Conservation (phyloP, 257 asterid genomes). For the Solanum chiquidenum region DNA sequence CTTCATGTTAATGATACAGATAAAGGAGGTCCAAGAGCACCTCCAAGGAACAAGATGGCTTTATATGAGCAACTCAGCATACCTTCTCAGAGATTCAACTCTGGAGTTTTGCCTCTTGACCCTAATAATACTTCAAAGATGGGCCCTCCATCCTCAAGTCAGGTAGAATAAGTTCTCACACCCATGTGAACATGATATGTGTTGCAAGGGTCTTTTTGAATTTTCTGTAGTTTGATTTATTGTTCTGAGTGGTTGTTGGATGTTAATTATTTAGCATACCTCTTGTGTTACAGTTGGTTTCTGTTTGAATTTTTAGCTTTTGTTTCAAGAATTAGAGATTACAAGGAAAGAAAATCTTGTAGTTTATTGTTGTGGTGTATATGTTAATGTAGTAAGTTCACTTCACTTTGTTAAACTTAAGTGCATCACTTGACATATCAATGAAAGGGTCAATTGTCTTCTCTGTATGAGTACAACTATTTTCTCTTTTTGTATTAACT, state of each 20-base stretch:
- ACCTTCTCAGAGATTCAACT: constrained; percentile 69
- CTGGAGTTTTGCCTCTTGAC: constrained; percentile 10
- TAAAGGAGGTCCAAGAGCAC: constrained; percentile 98
- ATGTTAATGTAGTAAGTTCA: neutral
- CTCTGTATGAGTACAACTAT: neutral
- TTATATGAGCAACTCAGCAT: constrained; percentile 85
- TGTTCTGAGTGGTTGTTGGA: neutral
- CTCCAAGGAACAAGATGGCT: constrained; percentile 99
- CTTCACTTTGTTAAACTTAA: neutral
- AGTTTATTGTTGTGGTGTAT: neutral
- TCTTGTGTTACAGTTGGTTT: neutral
- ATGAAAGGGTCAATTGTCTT: neutral
- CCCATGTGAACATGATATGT: neutral
- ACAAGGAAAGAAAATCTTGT: neutral
- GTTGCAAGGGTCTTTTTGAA: neutral
- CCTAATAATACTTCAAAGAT: constrained; percentile 8
- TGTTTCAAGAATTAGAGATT: neutral
- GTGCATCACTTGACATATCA: neutral
- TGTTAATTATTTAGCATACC: neutral
- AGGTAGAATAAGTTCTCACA: constrained; percentile 20
- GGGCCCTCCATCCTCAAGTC: constrained; percentile 31
- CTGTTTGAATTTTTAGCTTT: neutral
- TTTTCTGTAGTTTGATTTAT: neutral
- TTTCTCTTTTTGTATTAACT: neutral
- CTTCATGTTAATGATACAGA: constrained; percentile 87